Conservation (phyloP, 2,329 filamentous ascomycete genomes). For the Monosporascus sp. region DNA sequence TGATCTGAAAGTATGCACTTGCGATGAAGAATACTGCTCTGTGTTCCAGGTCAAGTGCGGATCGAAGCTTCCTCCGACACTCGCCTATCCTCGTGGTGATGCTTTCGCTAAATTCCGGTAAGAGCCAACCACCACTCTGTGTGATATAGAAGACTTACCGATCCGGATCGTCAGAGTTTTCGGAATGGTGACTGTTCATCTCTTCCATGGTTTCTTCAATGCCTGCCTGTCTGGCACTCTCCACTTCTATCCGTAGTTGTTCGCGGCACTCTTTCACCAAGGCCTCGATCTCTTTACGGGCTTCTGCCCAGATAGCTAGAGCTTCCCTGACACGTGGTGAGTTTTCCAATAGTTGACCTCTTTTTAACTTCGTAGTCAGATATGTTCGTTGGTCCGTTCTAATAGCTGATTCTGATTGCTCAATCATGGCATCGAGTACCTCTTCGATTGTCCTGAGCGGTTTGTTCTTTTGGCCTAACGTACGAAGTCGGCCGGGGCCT, state of each 20-base stretch:
- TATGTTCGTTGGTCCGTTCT: constrained; percentile 63
- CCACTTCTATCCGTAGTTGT: constrained; percentile 50
- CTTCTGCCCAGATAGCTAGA: constrained; percentile 62
- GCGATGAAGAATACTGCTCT: constrained; percentile 79
- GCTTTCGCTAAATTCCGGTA: constrained; percentile 17
- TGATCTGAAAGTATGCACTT: constrained; percentile 80
- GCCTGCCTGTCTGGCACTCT: constrained; percentile 26
- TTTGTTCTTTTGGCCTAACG: constrained; percentile 55
- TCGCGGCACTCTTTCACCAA: constrained; percentile 60
- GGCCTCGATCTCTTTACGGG: constrained; percentile 40
- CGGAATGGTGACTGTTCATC: constrained; percentile 8
- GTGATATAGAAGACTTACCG: constrained; percentile 14
- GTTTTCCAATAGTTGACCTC: constrained; percentile 76
- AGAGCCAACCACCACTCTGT: constrained; percentile 23
- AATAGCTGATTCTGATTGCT: constrained; percentile 66
- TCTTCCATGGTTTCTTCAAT: constrained; percentile 14
- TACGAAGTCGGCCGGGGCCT: constrained; percentile 58
- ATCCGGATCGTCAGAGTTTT: constrained; percentile 23
- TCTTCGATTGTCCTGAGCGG: constrained; percentile 78
- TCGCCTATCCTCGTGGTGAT: constrained; percentile 42
- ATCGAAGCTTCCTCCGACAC: constrained; percentile 61
- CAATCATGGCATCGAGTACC: constrained; percentile 87
- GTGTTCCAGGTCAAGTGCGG: constrained; percentile 74
- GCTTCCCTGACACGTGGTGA: constrained; percentile 62
- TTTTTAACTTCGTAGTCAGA: constrained; percentile 57